These are phyloP conservation scores for Botrytis deweyae DNA, from an alignment of 2,329 filamentous ascomycete species.

Conservation along the genomic window DNA sequence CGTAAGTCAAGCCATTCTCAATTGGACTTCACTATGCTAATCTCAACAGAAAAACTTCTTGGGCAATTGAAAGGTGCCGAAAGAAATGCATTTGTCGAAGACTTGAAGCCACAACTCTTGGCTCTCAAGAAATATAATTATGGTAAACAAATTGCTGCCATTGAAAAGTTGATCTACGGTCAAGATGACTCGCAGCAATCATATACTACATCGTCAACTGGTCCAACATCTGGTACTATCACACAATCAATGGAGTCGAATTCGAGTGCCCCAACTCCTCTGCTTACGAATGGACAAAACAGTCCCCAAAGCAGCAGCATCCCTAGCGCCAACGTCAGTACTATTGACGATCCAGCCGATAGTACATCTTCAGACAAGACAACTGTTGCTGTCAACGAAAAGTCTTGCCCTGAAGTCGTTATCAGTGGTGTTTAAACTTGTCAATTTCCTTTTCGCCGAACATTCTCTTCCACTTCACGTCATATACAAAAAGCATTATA, in stretches of 20 bases:
- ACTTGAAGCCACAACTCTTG: conserved; percentile 62
- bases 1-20: conserved; percentile 62
- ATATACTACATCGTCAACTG: conserved; percentile 28
- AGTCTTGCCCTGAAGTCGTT: conserved; percentile 34
- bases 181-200: conserved; percentile 22
- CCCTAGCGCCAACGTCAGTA: conserved; percentile 62
- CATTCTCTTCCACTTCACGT: conserved; percentile 20
- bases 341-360: conserved; percentile 36
- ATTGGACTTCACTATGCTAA: conserved; percentile 14
- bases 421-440: conserved; percentile 33
- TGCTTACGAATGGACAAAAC: conserved; percentile 66
- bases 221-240: conserved; percentile 35
- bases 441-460: conserved; percentile 3
- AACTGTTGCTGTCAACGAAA: conserved; percentile 26
- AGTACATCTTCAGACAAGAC: conserved; percentile 30
- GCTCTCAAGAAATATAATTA: conserved; percentile 63
- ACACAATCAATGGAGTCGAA: conserved; percentile 45
- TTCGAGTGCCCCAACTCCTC: conserved; percentile 61
- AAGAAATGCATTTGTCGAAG: conserved; percentile 57
- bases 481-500: conserved; percentile 23
- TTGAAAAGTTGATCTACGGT: conserved; percentile 55
- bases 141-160: conserved; percentile 64
- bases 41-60: conserved; percentile 73
- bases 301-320: conserved; percentile 66
- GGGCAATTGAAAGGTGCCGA: conserved; percentile 60